These are phyloP conservation scores for Puya raimondii DNA, from an alignment of 176 grass and related monocot genomes.

Conservation along the genomic window DNA sequence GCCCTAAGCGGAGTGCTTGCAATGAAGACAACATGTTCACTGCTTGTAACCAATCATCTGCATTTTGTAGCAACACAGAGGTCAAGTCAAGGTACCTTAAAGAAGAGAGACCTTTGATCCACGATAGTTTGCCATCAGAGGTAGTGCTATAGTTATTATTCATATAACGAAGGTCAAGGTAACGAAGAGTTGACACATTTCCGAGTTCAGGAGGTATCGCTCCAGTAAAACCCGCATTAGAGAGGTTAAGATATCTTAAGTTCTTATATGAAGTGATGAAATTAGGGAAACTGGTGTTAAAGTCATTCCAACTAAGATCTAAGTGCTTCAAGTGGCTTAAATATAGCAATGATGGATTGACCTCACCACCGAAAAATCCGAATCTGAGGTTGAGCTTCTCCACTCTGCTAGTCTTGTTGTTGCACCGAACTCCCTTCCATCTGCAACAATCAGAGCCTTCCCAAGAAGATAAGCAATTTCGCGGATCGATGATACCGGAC, in stretches of 20 bases:
- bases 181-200: constrained; percentile 27
- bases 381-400: too few relatives aligned
- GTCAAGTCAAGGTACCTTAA: constrained; percentile 8
- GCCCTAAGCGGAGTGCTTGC: neutral
- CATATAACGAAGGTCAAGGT: neutral
- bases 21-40: constrained; percentile 20
- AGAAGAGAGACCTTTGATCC: constrained; percentile 12
- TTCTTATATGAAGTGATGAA: neutral
- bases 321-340: too few relatives aligned
- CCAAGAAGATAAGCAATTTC: too few relatives aligned
- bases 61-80: neutral
- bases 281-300: neutral
- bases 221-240: constrained; percentile 10
- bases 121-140: neutral
- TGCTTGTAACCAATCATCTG: neutral
- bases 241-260: constrained; percentile 29
- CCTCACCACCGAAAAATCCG: too few relatives aligned
- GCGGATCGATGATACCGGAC: too few relatives aligned
- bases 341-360: too few relatives aligned
- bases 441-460: too few relatives aligned
- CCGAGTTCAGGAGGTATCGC: constrained; percentile 27
- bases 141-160: too few relatives aligned
- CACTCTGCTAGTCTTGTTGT: too few relatives aligned
- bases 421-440: too few relatives aligned
- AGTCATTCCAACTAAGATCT: too few relatives aligned